phyloP scores from a whole-genome alignment of 78 protist genomes.

The Capsaspora owczarzaki region DNA sequence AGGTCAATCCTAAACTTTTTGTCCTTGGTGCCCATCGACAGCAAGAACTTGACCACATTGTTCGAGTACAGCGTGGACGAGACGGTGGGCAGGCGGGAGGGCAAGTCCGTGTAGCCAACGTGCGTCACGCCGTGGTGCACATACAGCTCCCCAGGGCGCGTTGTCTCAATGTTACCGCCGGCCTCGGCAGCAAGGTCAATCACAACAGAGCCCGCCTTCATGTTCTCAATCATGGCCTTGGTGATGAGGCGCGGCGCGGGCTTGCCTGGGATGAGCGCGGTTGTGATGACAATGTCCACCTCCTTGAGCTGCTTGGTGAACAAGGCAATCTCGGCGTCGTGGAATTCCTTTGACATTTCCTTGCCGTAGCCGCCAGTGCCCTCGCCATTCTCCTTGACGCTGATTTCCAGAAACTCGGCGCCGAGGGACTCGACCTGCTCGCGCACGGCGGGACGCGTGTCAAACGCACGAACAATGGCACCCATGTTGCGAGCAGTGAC shows the following conservation, averaged over 20 bases:
- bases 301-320: slow-evolving; percentile 73
- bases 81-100: slow-evolving; percentile 79
- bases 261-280: slow-evolving; percentile 94
- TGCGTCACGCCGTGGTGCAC: slow-evolving; percentile 69
- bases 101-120: slow-evolving; percentile 93
- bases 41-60: slow-evolving; percentile 70
- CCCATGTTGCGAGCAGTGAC: slow-evolving; percentile 86
- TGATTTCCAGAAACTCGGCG: slow-evolving; percentile 89
- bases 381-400: slow-evolving; percentile 73
- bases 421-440: slow-evolving; percentile 95
- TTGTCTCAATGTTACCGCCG: slow-evolving; percentile 91
- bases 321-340: slow-evolving; percentile 84
- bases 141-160: slow-evolving; percentile 49
- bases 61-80: slow-evolving; percentile 65
- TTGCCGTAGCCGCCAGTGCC: slow-evolving; percentile 93
- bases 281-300: slow-evolving; percentile 95
- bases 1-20: slow-evolving; percentile 54
- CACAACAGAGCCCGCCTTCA: slow-evolving; percentile 84
- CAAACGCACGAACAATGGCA: slow-evolving; percentile 94
- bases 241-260: slow-evolving; percentile 79
- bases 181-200: slow-evolving; percentile 96
- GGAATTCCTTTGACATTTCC: slow-evolving; percentile 80
- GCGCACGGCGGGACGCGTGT: slow-evolving; percentile 85
- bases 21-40: slow-evolving; percentile 38
- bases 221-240: slow-evolving; percentile 56